These are phyloP conservation scores for Penicillium olsonii DNA, from an alignment of 2,329 filamentous ascomycete genomes.

Conservation along the genomic window DNA sequence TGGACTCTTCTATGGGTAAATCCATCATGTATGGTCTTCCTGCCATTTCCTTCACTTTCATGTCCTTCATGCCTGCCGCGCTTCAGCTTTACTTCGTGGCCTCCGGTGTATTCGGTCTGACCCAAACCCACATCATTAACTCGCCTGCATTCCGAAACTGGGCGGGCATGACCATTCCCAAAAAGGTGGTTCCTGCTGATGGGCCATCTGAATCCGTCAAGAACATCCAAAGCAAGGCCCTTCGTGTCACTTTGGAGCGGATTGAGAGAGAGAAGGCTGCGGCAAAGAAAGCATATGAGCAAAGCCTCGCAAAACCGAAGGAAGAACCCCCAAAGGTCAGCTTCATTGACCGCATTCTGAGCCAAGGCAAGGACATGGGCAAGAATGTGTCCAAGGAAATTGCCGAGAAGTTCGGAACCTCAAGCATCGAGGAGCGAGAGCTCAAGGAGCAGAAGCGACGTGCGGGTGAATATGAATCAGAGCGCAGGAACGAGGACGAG, in stretches of 20 bases:
- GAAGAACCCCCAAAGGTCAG: constrained; percentile 14
- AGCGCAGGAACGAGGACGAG: constrained; percentile 28
- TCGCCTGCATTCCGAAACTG: constrained; percentile 31
- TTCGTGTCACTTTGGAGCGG: constrained; percentile 22
- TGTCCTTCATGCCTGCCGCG: constrained; percentile 56
- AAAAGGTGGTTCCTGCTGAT: constrained; percentile 1
- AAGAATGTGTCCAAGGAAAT: constrained; percentile 17
- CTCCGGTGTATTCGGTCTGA: constrained; percentile 37
- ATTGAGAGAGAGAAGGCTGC: constrained; percentile 13
- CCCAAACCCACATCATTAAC: constrained; percentile 51
- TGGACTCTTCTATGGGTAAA: constrained; percentile 32
- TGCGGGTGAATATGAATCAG: constrained; percentile 33
- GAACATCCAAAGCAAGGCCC: constrained; percentile 11
- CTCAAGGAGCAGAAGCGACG: constrained; percentile 35
- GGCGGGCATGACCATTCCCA: constrained; percentile 28
- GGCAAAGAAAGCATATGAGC: constrained; percentile 4
- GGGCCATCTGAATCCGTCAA: not conserved
- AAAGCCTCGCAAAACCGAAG: not conserved
- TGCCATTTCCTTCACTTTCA: constrained; percentile 54
- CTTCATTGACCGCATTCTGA: constrained; percentile 34
- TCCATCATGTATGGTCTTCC: constrained; percentile 52
- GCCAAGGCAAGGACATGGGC: constrained; percentile 14
- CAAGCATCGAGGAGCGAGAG: constrained; percentile 20
- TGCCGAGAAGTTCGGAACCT: not conserved
- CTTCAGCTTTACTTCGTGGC: constrained; percentile 65